A percentile compares a stretch with the other conserved stretches of the same genome.
These are phyloP conservation scores for Ciborinia camelliae DNA, from an alignment of 2,329 filamentous ascomycete species.

Conservation along the genomic window DNA sequence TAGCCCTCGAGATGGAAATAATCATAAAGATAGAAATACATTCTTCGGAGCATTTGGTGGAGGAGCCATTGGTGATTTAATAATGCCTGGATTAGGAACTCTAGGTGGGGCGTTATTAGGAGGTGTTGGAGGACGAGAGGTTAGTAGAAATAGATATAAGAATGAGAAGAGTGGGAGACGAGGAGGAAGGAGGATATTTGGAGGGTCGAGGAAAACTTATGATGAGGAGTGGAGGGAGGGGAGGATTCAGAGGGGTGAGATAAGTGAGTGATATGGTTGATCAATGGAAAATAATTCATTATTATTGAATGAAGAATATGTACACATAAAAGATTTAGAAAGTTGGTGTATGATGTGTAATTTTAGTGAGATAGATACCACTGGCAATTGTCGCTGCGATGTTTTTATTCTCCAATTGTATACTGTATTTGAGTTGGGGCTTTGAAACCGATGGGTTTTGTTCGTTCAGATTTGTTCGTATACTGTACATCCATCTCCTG, in stretches of 20 bases:
- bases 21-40: conserved; percentile 23
- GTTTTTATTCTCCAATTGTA: not conserved
- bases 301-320: not conserved
- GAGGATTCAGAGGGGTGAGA: conserved; percentile 16
- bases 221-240: conserved; percentile 23
- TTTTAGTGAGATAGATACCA: not conserved
- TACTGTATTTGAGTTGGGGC: too few relatives aligned
- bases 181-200: conserved; percentile 2
- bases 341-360: not conserved
- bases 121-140: conserved; percentile 25
- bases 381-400: not conserved
- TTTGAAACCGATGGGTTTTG: too few relatives aligned
- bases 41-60: conserved; percentile 30
- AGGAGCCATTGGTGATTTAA: conserved; percentile 27
- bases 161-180: conserved; percentile 3
- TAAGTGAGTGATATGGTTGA: conserved; percentile 2
- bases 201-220: conserved; percentile 14
- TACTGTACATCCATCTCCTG: too few relatives aligned
- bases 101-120: conserved; percentile 29
- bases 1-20: conserved; percentile 2
- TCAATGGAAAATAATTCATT: too few relatives aligned
- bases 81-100: conserved; percentile 29
- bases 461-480: too few relatives aligned
- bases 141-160: conserved; percentile 9
- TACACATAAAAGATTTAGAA: not conserved